phyloP scores from a whole-genome alignment of 2,329 filamentous ascomycete species.

The Alternaria panax region DNA sequence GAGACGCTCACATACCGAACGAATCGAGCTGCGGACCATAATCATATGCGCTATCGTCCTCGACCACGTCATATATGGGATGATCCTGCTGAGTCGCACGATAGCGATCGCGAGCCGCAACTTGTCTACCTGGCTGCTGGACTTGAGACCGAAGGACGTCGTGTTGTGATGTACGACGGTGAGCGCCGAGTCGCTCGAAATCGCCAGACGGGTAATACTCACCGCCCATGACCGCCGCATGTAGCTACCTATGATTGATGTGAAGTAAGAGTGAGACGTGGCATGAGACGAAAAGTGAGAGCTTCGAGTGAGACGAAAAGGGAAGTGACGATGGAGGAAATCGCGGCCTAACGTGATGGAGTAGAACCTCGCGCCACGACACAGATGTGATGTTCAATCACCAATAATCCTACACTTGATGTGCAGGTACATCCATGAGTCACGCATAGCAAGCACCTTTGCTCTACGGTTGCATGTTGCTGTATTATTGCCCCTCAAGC shows the following conservation, averaged over 20 bases:
- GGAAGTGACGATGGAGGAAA: slow-evolving; percentile 35
- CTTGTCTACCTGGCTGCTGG: slow-evolving; percentile 12
- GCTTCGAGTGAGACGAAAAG: slow-evolving; percentile 4
- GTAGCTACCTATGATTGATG: neutral
- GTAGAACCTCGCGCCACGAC: neutral
- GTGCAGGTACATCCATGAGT: neutral
- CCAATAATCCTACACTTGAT: neutral
- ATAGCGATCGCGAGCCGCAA: slow-evolving; percentile 35
- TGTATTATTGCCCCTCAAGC: slow-evolving; percentile 18
- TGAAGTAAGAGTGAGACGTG: neutral
- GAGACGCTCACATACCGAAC: slow-evolving; percentile 54
- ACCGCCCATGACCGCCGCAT: slow-evolving; percentile 29
- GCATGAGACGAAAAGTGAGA: neutral
- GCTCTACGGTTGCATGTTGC: neutral
- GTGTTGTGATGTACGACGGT: slow-evolving; percentile 17
- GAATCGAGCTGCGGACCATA: slow-evolving; percentile 51
- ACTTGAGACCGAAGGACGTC: slow-evolving; percentile 24
- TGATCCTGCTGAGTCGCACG: slow-evolving; percentile 26
- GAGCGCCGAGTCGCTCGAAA: slow-evolving; percentile 8
- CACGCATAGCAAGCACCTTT: neutral
- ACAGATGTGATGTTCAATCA: neutral
- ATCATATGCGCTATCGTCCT: slow-evolving; percentile 34
- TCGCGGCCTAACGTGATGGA: slow-evolving; percentile 18
- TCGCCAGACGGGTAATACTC: slow-evolving; percentile 18
- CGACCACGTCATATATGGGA: slow-evolving; percentile 30